Conservation (phyloP, 2,329 filamentous ascomycete species). For the Albifimbria verrucaria region DNA sequence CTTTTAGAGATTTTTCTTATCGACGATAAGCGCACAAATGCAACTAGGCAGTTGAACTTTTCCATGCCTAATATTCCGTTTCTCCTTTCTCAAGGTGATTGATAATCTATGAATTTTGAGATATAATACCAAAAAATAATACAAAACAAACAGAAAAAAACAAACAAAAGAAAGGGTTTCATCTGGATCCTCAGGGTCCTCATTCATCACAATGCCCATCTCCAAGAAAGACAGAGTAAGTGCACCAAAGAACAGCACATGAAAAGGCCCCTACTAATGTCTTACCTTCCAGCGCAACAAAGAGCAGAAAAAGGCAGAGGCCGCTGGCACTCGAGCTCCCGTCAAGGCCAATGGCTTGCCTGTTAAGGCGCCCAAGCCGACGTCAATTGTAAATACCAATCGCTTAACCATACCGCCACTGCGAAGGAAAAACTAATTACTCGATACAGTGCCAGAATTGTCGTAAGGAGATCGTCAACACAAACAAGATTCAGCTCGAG, state of each 20-base stretch:
- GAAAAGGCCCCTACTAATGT: background rate
- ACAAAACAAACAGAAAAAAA: no score
- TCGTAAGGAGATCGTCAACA: conserved; percentile 48
- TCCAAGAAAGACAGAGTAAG: conserved; percentile 23
- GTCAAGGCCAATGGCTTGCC: conserved; percentile 54
- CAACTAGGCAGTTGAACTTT: no score
- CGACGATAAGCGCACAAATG: no score
- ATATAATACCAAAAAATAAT: no score
- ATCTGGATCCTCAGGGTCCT: no score
- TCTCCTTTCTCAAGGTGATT: no score
- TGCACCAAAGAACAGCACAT: background rate
- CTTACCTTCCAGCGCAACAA: conserved; percentile 37
- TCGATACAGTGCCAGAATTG: conserved; percentile 44
- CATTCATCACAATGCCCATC: conserved; percentile 20
- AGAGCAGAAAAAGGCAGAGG: conserved; percentile 54
- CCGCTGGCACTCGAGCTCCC: conserved; percentile 48
- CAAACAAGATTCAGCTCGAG: conserved; percentile 48
- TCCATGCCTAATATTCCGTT: no score
- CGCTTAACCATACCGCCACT: background rate
- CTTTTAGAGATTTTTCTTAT: no score
- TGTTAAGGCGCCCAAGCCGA: conserved; percentile 48
- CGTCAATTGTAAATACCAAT: conserved; percentile 17
- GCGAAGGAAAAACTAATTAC: background rate
- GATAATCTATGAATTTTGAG: no score
- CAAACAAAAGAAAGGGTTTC: no score